Conservation (phyloP, 176 grass and related monocot species). For the Miscanthus lutarioriparius region DNA sequence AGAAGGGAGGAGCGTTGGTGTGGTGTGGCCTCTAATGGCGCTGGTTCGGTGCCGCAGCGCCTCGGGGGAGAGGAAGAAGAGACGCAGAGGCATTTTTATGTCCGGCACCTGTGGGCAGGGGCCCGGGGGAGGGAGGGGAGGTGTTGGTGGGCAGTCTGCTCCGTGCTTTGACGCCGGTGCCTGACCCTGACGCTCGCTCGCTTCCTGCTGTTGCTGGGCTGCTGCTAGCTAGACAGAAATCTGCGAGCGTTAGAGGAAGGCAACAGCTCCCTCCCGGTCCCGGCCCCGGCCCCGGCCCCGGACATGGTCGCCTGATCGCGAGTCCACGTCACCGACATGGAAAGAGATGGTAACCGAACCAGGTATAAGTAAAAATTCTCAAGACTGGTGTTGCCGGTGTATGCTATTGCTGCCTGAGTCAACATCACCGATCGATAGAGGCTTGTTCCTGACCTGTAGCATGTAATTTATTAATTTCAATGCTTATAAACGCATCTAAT, state of each 20-base stretch:
- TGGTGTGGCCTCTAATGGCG: background rate
- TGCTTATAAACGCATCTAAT: background rate
- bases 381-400: too few species aligned
- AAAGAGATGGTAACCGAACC: background rate
- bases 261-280: conserved; percentile 10
- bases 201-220: conserved; percentile 6
- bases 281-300: background rate
- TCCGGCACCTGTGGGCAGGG: conserved; percentile 7
- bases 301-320: conserved; percentile 1
- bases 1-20: background rate
- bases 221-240: background rate
- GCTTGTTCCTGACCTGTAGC: background rate
- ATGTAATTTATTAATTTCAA: background rate
- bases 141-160: conserved; percentile 43
- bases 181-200: background rate
- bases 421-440: background rate
- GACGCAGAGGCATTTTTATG: conserved; percentile 32
- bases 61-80: conserved; percentile 31
- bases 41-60: background rate
- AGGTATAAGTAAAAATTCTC: background rate
- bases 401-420: background rate
- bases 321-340: conserved; percentile 27
- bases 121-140: background rate
- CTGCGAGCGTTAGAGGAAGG: background rate
- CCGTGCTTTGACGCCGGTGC: conserved; percentile 19